A percentile compares a stretch with the other conserved stretches of the same genome.
Conservation (phyloP, 202 grass and related monocot species). For the Setaria italica region DNA sequence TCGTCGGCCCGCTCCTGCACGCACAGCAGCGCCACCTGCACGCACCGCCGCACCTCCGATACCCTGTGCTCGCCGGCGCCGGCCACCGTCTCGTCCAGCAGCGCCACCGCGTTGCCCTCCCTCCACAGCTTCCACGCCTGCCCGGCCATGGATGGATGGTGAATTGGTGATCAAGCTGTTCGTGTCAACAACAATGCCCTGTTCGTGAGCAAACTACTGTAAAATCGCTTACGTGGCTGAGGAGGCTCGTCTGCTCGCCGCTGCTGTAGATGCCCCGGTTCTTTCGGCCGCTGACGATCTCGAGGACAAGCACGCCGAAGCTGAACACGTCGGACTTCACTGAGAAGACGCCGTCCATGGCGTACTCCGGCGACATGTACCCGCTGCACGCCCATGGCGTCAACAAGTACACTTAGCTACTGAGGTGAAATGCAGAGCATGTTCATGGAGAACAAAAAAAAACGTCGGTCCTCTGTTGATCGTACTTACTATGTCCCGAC, state of each 20-base stretch:
- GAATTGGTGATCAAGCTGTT: too few relatives aligned
- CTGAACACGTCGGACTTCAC: slow-evolving; percentile 90
- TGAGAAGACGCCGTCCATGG: slow-evolving; percentile 70
- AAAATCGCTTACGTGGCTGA: slow-evolving; percentile 37
- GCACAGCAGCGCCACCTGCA: slow-evolving; percentile 84
- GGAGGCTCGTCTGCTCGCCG: slow-evolving; percentile 66
- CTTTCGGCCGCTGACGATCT: slow-evolving; percentile 76
- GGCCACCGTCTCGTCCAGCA: slow-evolving; percentile 56
- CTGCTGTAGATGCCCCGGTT: slow-evolving; percentile 63
- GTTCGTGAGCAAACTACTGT: too few relatives aligned
- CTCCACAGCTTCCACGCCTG: slow-evolving; percentile 82
- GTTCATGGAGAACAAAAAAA: too few relatives aligned
- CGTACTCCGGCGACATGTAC: slow-evolving; percentile 85
- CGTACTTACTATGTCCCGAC: slow-evolving; percentile 77
- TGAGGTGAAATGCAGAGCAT: too few relatives aligned
- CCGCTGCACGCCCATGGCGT: slow-evolving; percentile 47
- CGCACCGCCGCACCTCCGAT: slow-evolving; percentile 61
- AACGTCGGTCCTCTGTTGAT: too few relatives aligned
- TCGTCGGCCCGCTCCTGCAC: slow-evolving; percentile 78
- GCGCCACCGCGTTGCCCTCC: slow-evolving; percentile 58
- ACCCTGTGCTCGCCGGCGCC: neutral
- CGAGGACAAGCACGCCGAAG: slow-evolving; percentile 78
- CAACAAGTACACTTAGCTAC: too few relatives aligned
- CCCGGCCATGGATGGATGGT: too few relatives aligned
- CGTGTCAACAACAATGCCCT: too few relatives aligned